These are phyloP conservation scores for Trifolium pratense DNA, from an alignment of 306 rosid species.

Conservation along the genomic window DNA sequence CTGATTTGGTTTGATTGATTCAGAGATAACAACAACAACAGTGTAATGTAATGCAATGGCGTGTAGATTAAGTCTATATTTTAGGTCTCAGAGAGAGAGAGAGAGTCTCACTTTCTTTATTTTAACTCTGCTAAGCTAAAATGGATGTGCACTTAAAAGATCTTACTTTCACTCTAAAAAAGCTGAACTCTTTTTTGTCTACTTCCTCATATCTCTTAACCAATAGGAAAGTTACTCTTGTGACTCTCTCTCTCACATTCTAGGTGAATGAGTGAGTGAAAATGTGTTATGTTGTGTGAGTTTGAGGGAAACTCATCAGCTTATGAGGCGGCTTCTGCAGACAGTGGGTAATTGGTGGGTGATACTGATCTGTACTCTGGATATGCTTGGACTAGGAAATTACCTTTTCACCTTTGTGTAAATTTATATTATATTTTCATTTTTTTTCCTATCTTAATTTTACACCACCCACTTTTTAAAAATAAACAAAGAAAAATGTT, in stretches of 20 bases:
- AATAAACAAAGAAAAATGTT: too few species aligned
- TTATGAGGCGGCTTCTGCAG: constrained; percentile 75
- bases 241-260: constrained; percentile 36
- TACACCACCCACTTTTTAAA: background rate
- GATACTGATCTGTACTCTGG: constrained; percentile 42
- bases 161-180: constrained; percentile 60
- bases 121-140: constrained; percentile 15
- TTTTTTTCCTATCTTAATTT: too few species aligned
- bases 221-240: constrained; percentile 28
- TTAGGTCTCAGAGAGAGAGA: constrained; percentile 9
- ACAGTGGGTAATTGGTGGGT: constrained; percentile 52
- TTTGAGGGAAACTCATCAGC: constrained; percentile 55
- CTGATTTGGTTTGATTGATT: background rate
- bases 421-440: background rate
- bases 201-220: constrained; percentile 41
- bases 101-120: constrained; percentile 15
- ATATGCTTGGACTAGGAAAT: constrained; percentile 4
- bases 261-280: constrained; percentile 16
- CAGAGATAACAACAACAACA: constrained; percentile 6
- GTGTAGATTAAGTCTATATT: constrained; percentile 49
- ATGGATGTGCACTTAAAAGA: constrained; percentile 51
- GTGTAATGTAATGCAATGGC: constrained; percentile 43
- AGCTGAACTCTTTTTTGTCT: constrained; percentile 59
- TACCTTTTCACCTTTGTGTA: constrained; percentile 40
- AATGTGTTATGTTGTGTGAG: background rate